phyloP scores from a whole-genome alignment of 495 filamentous ascomycete genomes.

The Hypoxylon fuscum region DNA sequence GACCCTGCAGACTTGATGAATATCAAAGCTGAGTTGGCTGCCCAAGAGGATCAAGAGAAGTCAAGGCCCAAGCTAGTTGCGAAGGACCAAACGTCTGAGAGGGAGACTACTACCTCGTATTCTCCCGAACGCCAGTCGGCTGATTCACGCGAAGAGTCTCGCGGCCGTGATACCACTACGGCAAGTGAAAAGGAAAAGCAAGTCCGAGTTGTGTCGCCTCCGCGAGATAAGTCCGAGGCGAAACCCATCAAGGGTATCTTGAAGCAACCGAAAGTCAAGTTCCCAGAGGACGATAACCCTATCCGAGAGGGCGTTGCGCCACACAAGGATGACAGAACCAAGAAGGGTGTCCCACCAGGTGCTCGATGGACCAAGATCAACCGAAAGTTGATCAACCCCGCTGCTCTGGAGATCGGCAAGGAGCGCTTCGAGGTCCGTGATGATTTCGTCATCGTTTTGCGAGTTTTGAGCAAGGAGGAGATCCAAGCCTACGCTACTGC shows the following conservation, averaged over 20 bases:
- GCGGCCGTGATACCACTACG: slow-evolving; percentile 47
- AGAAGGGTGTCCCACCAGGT: slow-evolving; percentile 73
- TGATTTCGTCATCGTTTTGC: slow-evolving; percentile 85
- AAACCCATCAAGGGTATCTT: slow-evolving; percentile 74
- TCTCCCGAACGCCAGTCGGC: slow-evolving; percentile 35
- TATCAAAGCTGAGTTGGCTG: slow-evolving; percentile 58
- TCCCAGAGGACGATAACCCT: slow-evolving; percentile 79
- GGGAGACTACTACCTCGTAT: slow-evolving; percentile 29
- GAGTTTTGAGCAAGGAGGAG: slow-evolving; percentile 81
- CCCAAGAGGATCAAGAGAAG: slow-evolving; percentile 47
- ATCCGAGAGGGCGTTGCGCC: slow-evolving; percentile 90
- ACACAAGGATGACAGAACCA: slow-evolving; percentile 80
- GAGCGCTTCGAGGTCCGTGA: slow-evolving; percentile 84
- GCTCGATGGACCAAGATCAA: slow-evolving; percentile 92
- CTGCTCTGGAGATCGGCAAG: slow-evolving; percentile 76
- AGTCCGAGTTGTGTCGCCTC: slow-evolving; percentile 65
- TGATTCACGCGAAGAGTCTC: slow-evolving; percentile 48
- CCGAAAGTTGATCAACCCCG: slow-evolving; percentile 82
- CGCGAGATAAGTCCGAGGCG: slow-evolving; percentile 53
- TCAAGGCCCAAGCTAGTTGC: slow-evolving; percentile 28
- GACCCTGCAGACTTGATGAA: slow-evolving; percentile 57
- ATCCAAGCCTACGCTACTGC: slow-evolving; percentile 80
- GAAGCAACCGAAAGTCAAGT: slow-evolving; percentile 74
- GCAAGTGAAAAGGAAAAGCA: slow-evolving; percentile 51
- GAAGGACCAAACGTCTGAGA: slow-evolving; percentile 39